A percentile compares a stretch with the other conserved stretches of the same genome.
These are phyloP conservation scores for Aureobasidium sp. DNA, from an alignment of 2,329 filamentous ascomycete species.

Conservation along the genomic window DNA sequence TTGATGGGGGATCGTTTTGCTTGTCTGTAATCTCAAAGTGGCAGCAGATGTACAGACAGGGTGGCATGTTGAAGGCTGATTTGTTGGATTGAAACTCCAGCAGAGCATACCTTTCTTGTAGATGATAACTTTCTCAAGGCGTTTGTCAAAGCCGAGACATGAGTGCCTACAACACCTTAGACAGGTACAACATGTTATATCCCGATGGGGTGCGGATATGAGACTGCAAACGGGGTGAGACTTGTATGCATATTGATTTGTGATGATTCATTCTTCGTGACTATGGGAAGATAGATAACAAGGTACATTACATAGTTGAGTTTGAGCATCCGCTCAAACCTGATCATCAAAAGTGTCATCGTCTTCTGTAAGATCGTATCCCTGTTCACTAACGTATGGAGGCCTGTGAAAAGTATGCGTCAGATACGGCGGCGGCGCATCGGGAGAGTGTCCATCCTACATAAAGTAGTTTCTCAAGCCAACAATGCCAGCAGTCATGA, in stretches of 20 bases:
- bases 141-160: conserved; percentile 7
- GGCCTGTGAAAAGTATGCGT: conserved; percentile 27
- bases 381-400: conserved; percentile 32
- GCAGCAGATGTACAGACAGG: conserved; percentile 15
- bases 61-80: not conserved
- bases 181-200: not conserved
- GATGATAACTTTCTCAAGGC: not conserved
- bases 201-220: not conserved
- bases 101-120: not conserved
- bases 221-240: not conserved
- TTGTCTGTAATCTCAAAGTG: conserved; percentile 11
- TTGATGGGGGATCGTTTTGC: not conserved
- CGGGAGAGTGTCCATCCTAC: conserved; percentile 41
- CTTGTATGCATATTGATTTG: not conserved
- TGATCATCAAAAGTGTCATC: conserved; percentile 32
- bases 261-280: conserved; percentile 4
- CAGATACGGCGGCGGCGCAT: not conserved
- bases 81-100: not conserved
- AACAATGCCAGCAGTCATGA: conserved; percentile 60
- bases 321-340: not conserved
- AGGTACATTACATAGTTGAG: not conserved
- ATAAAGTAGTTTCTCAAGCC: conserved; percentile 56
- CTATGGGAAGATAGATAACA: not conserved
- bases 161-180: not conserved
- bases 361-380: conserved; percentile 30